Base-by-base conservation (phyloP, 441 rosid genomes). In the Cnidoscolus chayamansa region DNA sequence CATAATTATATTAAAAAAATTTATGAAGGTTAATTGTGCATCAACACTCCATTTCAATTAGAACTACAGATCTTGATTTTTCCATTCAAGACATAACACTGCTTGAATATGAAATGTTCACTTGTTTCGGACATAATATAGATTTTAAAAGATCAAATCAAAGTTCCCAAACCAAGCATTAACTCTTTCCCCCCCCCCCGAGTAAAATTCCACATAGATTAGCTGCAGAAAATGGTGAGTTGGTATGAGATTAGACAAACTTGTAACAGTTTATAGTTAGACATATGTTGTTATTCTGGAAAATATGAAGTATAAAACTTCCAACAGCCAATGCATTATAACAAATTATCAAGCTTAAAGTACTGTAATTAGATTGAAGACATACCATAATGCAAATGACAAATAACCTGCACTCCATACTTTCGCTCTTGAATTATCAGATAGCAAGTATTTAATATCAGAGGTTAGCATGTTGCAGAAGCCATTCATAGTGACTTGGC, bases 301-400 rank as follows among this genome's bases (percentile, higher is more conserved):
- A 70, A 32, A 35, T 5, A 17, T n/a, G 57, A 56, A 20, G 17
- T 7, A 43, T 30, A 35, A 63, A 37, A 19, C 17, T 9, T 48
- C 43, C 19, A 3, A 58, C 7, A n/a, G 0, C 19, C 11, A 10
- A 25, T 9, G 60, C 62, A 67, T 35, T 2, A 58, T 32, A 59
- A 10, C 11, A 47, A 0, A 65, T 30, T 31, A 45, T 51, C 37
- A 48, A 70, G 7, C 47, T 32, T 0, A 17, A 59, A 61, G 13
- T 10, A 63, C 56, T 45, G 45, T 11, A 68, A 51, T 9, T 60
- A 56, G 60, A 72, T 50, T 17, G 43, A 70, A 50, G 57, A 76
- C 88, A 54, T 82, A 95, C 98, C 98, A 95, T 40, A 91, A 70
- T 50, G 99, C 93, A 73, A 95, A 89, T 54, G 88, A 81, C 75